phyloP scores from a whole-genome alignment of 495 filamentous ascomycete genomes.

The Tetracladium setigerum region DNA sequence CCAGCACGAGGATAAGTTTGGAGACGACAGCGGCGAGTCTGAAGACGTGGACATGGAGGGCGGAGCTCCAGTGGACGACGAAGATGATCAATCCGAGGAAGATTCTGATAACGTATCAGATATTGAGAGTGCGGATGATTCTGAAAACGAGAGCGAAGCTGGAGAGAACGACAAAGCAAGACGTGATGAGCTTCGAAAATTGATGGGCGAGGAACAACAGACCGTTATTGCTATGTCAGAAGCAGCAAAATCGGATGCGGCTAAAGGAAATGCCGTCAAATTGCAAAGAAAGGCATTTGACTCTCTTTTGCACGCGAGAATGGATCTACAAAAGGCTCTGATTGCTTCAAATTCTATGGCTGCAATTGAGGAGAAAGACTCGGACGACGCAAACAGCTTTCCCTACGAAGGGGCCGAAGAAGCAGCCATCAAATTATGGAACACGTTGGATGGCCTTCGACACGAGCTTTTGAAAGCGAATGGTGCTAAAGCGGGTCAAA shows the following conservation, averaged over 20 bases:
- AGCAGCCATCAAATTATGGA: slow-evolving; percentile 85
- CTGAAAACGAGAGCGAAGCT: slow-evolving; percentile 28
- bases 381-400: slow-evolving; percentile 24
- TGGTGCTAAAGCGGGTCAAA: slow-evolving; percentile 35
- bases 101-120: slow-evolving; percentile 27
- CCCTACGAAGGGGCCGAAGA: slow-evolving; percentile 72
- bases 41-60: slow-evolving; percentile 25
- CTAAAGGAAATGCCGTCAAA: slow-evolving; percentile 81
- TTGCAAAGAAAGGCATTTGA: slow-evolving; percentile 80
- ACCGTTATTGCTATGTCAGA: slow-evolving; percentile 60
- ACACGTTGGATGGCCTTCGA: slow-evolving; percentile 69
- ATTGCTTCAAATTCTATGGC: slow-evolving; percentile 70
- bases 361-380: slow-evolving; percentile 28
- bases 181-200: slow-evolving; percentile 53
- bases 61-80: slow-evolving; percentile 22
- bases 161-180: slow-evolving; percentile 32
- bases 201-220: slow-evolving; percentile 68
- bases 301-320: slow-evolving; percentile 74
- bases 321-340: slow-evolving; percentile 85
- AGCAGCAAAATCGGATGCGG: slow-evolving; percentile 67
- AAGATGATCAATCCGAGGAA: slow-evolving; percentile 27
- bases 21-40: slow-evolving; percentile 25
- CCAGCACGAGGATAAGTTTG: slow-evolving; percentile 16
- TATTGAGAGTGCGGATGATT: slow-evolving; percentile 29
- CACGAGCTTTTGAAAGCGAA: slow-evolving; percentile 40